phyloP scores from a whole-genome alignment of 495 filamentous ascomycete genomes.

The Tuber calosporum region DNA sequence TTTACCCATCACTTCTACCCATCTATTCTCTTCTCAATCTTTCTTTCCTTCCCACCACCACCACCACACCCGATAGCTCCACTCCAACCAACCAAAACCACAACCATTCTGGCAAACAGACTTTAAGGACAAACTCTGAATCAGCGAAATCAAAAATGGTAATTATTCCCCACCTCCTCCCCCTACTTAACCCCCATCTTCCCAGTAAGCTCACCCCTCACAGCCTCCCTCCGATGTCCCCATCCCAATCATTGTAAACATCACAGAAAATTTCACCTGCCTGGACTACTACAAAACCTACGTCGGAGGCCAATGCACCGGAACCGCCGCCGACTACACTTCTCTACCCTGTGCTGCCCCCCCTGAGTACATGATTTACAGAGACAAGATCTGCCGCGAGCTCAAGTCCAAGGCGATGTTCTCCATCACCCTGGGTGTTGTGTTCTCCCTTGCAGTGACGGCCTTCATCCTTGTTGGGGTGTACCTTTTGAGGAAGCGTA shows the following conservation, averaged over 20 bases:
- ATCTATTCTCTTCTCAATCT: neutral
- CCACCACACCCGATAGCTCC: neutral
- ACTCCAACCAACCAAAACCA: neutral
- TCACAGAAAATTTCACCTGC: neutral
- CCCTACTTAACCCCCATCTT: neutral
- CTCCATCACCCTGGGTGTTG: neutral
- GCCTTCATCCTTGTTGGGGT: neutral
- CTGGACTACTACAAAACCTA: neutral
- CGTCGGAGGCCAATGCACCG: neutral
- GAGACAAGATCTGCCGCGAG: neutral
- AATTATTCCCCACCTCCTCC: neutral
- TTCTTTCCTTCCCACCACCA: neutral
- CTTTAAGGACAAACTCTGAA: neutral
- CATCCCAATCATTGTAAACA: neutral
- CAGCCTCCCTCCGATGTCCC: neutral
- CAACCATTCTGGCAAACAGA: neutral
- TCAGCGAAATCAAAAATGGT: neutral
- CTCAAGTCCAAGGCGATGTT: neutral
- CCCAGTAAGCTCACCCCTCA: neutral
- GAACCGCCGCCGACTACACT: neutral
- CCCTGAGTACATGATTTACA: neutral
- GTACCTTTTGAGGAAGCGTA: neutral
- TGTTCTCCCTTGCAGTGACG: neutral
- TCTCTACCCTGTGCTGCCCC: neutral
- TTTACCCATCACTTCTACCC: no score